Evolutionary conservation across 257 asterid genomes (phyloP).

Genomic region (Echium plantagineum): DNA sequence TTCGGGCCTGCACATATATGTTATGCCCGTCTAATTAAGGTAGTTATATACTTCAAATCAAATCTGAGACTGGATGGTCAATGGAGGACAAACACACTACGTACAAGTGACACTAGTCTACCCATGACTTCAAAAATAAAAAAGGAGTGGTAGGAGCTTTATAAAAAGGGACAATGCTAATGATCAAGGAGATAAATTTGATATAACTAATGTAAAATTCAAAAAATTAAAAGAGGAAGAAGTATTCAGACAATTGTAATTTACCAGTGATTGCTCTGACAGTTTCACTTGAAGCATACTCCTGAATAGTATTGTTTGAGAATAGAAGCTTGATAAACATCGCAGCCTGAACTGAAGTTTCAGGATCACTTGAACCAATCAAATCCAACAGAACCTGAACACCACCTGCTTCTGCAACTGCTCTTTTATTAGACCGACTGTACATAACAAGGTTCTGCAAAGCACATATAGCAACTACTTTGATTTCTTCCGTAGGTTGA

Average conservation of each 20-base stretch:
- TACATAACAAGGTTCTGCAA: slow-evolving; percentile 93
- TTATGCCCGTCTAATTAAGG: too few species aligned
- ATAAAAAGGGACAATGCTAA: too few species aligned
- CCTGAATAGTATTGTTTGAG: too few species aligned
- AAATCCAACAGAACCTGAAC: slow-evolving; percentile 96
- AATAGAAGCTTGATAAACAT: slow-evolving; percentile 92
- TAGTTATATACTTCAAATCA: too few species aligned
- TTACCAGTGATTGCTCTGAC: slow-evolving; percentile 96
- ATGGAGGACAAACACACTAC: too few species aligned
- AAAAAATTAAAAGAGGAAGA: neutral
- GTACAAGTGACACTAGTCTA: too few species aligned
- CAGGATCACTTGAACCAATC: slow-evolving; percentile 87
- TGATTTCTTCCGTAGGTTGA: slow-evolving; percentile 98
- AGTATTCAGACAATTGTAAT: neutral
- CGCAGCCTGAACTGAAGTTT: slow-evolving; percentile 88
- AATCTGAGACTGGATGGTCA: too few species aligned
- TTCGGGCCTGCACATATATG: too few species aligned
- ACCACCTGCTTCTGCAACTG: slow-evolving; percentile 99
- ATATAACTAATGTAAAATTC: neutral
- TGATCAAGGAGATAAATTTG: too few species aligned
- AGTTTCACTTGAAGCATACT: slow-evolving; percentile 98
- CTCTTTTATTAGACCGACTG: slow-evolving; percentile 90
- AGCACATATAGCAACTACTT: slow-evolving; percentile 92
- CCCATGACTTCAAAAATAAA: too few species aligned
- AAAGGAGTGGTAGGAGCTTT: too few species aligned